Evolutionary conservation across 768 basidiomycete species (phyloP), one percentile per base, ranked within the genome.

Genomic region (Pilatotrama ljubarskyi): DNA sequence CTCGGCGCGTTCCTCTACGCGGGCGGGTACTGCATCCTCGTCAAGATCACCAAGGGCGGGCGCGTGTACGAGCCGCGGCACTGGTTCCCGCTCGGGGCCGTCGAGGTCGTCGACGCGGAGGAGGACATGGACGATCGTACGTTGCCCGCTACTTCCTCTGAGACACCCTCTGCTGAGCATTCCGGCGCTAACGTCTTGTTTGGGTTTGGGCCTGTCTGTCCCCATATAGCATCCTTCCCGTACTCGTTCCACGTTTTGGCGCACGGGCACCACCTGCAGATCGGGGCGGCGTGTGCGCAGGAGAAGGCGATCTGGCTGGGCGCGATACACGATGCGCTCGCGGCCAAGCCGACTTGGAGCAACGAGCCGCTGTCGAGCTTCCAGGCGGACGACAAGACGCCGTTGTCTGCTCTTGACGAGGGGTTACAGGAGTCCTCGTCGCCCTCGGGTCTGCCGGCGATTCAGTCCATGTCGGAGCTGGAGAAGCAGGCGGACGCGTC

Each of bases 231-330:
- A 44, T 78, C 88, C 63, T 77, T 98, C 7, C 88, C 94, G 13
- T 89, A 85, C 47, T 71, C 74, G 43, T 91, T 98, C 73, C 86
- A 90, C 50, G 75, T 97, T 15, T 82, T 80, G 10, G 82, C 80
- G 43, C 80, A 79, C 53, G 86, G 87, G 6, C 87, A 91, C 68
- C 81, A 85, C 58, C 90, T 96, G 66, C 94, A 97, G 70, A 75
- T 98, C 29, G 92, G 92, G 7, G 91, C 92, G 0, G 84, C 92
- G 15, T 95, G 94, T 70, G 81, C 77, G 67, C 81, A 78, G 36
- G 96, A 98, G 74, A 95, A 93, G 76, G 82, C 85, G 25, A 77
- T 90, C n/a, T 98, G 96, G 96, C 75, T 95, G 55, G 75, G 77
- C 32, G 84, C 85, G 5, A 83, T 97, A 49, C 78, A 75, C 55